These are phyloP conservation scores for Entophlyctis luteolus DNA, from an alignment of 192 early-diverging fungal species.

Conservation along the genomic window DNA sequence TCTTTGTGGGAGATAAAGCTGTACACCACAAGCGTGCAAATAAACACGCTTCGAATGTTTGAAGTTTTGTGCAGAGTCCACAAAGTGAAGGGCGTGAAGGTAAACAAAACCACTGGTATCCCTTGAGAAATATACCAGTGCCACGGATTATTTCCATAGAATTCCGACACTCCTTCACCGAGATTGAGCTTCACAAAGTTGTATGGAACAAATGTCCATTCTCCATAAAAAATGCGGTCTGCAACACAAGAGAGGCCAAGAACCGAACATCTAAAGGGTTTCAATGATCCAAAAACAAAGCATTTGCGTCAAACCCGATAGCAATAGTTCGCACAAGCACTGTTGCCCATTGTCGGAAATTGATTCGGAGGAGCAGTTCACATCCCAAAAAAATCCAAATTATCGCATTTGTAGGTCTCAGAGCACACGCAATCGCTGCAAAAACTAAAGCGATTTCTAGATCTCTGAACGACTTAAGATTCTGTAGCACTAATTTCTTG, in stretches of 20 bases:
- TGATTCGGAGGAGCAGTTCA: conserved; percentile 43
- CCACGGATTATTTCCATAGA: conserved; percentile 89
- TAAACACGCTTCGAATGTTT: conserved; percentile 11
- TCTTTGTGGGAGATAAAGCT: conserved; percentile 87
- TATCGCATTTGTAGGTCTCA: conserved; percentile 84
- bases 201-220: conserved; percentile 68
- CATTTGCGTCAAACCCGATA: background rate
- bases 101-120: conserved; percentile 70
- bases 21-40: conserved; percentile 51
- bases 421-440: conserved; percentile 77
- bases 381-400: conserved; percentile 79
- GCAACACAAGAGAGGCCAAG: conserved; percentile 49
- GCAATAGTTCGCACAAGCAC: background rate
- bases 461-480: conserved; percentile 34
- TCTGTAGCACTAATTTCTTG: no score
- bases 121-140: conserved; percentile 89
- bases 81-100: conserved; percentile 66
- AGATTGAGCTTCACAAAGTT: conserved; percentile 85
- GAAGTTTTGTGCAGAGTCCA: conserved; percentile 30
- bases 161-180: conserved; percentile 69
- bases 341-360: background rate
- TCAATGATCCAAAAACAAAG: background rate
- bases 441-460: conserved; percentile 53
- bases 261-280: conserved; percentile 34
- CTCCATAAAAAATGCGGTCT: conserved; percentile 68